Conservation (phyloP, 2,329 filamentous ascomycete genomes). For the Fusarium coicis region DNA sequence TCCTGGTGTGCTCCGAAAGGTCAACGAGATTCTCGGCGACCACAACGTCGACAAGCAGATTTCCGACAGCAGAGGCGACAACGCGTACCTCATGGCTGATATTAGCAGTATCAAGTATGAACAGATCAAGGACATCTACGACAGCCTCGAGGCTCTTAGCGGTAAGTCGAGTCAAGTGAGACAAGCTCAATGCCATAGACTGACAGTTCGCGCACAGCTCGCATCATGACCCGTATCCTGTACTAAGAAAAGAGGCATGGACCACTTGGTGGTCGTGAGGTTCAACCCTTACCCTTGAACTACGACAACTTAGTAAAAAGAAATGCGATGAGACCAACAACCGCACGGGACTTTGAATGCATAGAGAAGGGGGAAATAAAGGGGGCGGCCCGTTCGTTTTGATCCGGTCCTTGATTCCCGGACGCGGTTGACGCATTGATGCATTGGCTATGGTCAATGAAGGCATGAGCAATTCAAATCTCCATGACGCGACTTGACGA, state of each 20-base stretch:
- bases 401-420: constrained; percentile 25
- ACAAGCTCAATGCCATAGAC: constrained; percentile 7
- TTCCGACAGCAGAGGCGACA: constrained; percentile 92
- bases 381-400: constrained; percentile 30
- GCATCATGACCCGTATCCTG: constrained; percentile 60
- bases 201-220: constrained; percentile 47
- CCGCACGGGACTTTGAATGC: constrained; percentile 18
- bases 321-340: constrained; percentile 28
- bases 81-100: constrained; percentile 98
- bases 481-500: constrained; percentile 17
- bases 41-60: constrained; percentile 99
- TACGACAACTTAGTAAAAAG: constrained; percentile 4
- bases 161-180: constrained; percentile 64
- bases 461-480: constrained; percentile 10
- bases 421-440: constrained; percentile 34
- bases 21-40: constrained; percentile 93
- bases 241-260: constrained; percentile 50
- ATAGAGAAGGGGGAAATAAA: constrained; percentile 28
- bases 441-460: constrained; percentile 26
- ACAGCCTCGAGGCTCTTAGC: constrained; percentile 81
- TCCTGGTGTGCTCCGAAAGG: constrained; percentile 91
- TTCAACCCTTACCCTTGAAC: constrained; percentile 28
- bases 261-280: constrained; percentile 10
- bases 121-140: constrained; percentile 88
- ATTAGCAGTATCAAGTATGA: constrained; percentile 84